These are phyloP conservation scores for Phytophthora crassamura DNA, from an alignment of 352 stramenopile genomes.

Conservation along the genomic window DNA sequence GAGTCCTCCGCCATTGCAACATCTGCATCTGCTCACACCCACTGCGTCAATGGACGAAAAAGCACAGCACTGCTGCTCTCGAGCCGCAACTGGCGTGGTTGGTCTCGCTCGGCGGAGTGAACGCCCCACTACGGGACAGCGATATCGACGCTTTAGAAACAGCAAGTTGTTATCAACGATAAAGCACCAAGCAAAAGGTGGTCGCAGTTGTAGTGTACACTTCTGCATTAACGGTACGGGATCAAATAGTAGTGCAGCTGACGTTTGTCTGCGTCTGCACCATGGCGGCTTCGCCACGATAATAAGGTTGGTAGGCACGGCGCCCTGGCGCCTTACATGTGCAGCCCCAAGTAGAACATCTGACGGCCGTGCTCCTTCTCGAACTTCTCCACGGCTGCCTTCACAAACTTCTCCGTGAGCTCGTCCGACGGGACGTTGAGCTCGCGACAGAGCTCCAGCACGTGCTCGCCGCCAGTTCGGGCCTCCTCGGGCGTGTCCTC, in stretches of 20 bases:
- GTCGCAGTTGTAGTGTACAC: slow-evolving; percentile 21
- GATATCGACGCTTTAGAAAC: too few relatives aligned
- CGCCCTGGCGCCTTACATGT: slow-evolving; percentile 33
- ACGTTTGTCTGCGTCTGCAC: background rate
- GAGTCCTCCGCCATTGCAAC: too few relatives aligned
- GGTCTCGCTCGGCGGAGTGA: too few relatives aligned
- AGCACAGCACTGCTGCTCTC: too few relatives aligned
- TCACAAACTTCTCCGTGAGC: slow-evolving; percentile 54
- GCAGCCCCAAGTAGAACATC: slow-evolving; percentile 60
- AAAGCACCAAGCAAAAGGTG: too few relatives aligned
- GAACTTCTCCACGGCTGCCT: slow-evolving; percentile 49
- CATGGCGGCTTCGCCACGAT: background rate
- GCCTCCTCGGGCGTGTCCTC: slow-evolving; percentile 80
- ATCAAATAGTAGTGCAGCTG: slow-evolving; percentile 2
- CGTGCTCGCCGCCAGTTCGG: slow-evolving; percentile 46
- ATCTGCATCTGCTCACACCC: too few relatives aligned
- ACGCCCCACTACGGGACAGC: too few relatives aligned
- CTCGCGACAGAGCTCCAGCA: slow-evolving; percentile 61
- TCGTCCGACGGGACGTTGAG: slow-evolving; percentile 40
- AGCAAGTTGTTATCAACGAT: too few relatives aligned
- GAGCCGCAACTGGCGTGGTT: too few relatives aligned
- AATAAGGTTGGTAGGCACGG: background rate
- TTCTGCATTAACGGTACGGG: slow-evolving; percentile 21
- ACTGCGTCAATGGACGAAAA: too few relatives aligned
- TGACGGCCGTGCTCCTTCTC: slow-evolving; percentile 48